Evolutionary conservation across 176 grass and related monocot species (phyloP).

Genomic region (Carex littledalei): DNA sequence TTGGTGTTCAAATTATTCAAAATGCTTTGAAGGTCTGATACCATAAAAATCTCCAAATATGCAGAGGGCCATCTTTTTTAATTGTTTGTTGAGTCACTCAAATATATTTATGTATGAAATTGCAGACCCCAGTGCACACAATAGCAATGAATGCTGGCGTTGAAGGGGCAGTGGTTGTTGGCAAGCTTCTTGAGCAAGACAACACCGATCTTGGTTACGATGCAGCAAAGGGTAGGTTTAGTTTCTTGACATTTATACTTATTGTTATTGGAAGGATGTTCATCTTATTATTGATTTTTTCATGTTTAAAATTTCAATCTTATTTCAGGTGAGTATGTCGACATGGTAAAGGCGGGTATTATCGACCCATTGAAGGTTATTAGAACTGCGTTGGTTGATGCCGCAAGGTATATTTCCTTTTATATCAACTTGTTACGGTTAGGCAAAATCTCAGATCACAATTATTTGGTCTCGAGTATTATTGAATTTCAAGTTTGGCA

Average conservation of each 20-base stretch:
- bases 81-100: background rate
- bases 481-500: too few relatives aligned
- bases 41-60: background rate
- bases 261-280: background rate
- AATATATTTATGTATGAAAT: background rate
- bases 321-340: conserved; percentile 70
- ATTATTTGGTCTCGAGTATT: background rate
- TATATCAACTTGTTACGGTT: background rate
- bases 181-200: conserved; percentile 96
- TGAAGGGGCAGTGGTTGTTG: conserved; percentile 88
- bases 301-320: background rate
- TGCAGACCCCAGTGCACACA: conserved; percentile 80
- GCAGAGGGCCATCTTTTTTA: background rate
- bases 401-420: conserved; percentile 57
- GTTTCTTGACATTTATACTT: background rate
- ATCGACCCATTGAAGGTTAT: conserved; percentile 98
- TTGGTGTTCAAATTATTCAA: conserved; percentile 99
- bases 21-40: conserved; percentile 84
- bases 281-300: background rate
- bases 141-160: conserved; percentile 96
- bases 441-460: background rate
- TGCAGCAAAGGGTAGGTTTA: conserved; percentile 67
- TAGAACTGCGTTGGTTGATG: conserved; percentile 96
- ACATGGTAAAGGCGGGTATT: conserved; percentile 96
- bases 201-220: conserved; percentile 89